phyloP scores from a whole-genome alignment of 2,329 filamentous ascomycete species.

The Exophiala sp. region DNA sequence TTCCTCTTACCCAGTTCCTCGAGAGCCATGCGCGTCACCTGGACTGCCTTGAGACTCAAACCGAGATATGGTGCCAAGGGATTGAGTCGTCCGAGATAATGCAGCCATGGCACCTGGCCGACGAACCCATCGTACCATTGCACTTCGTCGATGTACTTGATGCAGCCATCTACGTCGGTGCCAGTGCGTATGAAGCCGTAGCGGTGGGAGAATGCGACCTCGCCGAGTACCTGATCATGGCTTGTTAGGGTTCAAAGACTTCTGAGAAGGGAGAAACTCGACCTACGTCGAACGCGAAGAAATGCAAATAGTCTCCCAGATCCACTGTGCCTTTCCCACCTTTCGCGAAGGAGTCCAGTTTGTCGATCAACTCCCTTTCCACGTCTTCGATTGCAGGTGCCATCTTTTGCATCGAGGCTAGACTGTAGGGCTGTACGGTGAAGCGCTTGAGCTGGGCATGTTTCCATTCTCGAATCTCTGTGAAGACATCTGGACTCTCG shows the following conservation, averaged over 20 bases:
- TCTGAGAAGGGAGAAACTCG: background rate
- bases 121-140: conserved; percentile 31
- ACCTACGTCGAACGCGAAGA: conserved; percentile 43
- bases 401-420: conserved; percentile 27
- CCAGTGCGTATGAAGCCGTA: conserved; percentile 53
- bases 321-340: conserved; percentile 38
- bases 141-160: conserved; percentile 51
- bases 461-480: conserved; percentile 45
- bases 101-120: conserved; percentile 41
- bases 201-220: conserved; percentile 40
- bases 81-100: conserved; percentile 48
- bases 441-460: conserved; percentile 47
- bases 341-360: conserved; percentile 42
- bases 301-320: conserved; percentile 42
- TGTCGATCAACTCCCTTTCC: conserved; percentile 44
- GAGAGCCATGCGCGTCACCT: conserved; percentile 27
- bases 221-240: conserved; percentile 27
- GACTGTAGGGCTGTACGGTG: conserved; percentile 29
- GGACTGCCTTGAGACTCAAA: conserved; percentile 42
- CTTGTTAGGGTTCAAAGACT: background rate
- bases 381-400: conserved; percentile 30
- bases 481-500: conserved; percentile 57
- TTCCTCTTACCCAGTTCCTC: conserved; percentile 20
- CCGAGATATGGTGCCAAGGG: conserved; percentile 45
- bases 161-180: conserved; percentile 49